Evolutionary conservation across 176 grass and related monocot genomes (phyloP), one percentile per base, ranked within the genome.

Genomic region (Triticum turgidum): DNA sequence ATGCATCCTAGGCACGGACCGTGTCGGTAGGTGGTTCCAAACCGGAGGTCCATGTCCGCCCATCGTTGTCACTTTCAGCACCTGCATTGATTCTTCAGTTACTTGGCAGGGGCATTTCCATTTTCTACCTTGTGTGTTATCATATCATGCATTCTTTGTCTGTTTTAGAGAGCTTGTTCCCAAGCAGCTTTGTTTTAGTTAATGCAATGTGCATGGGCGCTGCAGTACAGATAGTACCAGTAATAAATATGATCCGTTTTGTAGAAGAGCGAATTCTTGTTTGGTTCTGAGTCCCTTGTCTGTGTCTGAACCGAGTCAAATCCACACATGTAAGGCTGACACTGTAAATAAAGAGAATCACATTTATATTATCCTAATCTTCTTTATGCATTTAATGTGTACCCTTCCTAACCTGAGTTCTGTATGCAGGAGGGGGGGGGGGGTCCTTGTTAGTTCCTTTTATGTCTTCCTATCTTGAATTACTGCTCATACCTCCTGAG

Each of bases 21-120:
- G 14, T 82, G 9, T 64, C 34, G 39, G 25, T 87, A 51, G 76
- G 27, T 84, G 83, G 61, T 34, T 87, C 85, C 47, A 37, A 84
- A 37, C 47, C 20, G n/a, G 17, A 39, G n/a, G 58, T 88, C 69
- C 30, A 49, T 52, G 32, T 52, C 7, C 5, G 17, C n/a, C 59
- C 30, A 81, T 82, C 38, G 15, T 20, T 81, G 30, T 90, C 78
- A 10, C 78, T 39, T 59, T 21, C 27, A 75, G 44, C 25, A 74
- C 35, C 68, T 84, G 68, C 76, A 63, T 87, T 81, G 1, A 69
- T 20, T 80, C 49, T 52, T 18, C 21, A 29, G 42, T 69, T 56
- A 12, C 7, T 77, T 73, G 11, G 44, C 4, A 49, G n/a, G 25
- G 30, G 22, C 73, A 17, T 52, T 83, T 9, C 73, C 25, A 32